Conservation (phyloP, 257 asterid genomes). For the Solanum habrochaites region DNA sequence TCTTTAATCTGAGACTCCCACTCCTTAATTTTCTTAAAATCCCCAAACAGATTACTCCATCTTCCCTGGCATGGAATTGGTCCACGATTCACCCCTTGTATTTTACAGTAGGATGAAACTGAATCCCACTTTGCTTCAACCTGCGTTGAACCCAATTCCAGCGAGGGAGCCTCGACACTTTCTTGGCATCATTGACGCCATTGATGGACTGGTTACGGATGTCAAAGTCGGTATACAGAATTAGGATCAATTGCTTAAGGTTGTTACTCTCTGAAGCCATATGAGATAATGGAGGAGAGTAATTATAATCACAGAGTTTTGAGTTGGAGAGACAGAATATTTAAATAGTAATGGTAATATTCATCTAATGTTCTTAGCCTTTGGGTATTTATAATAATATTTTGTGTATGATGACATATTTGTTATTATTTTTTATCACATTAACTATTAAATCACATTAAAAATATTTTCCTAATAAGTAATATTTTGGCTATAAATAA, state of each 20-base stretch:
- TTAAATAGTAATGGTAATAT: no score
- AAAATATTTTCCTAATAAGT: no score
- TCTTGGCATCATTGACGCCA: neutral
- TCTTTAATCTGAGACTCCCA: neutral
- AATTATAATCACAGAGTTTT: no score
- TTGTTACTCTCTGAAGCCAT: neutral
- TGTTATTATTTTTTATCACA: no score
- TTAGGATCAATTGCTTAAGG: neutral
- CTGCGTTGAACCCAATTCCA: neutral
- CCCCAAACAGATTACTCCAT: neutral
- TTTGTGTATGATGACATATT: no score
- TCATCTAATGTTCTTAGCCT: no score
- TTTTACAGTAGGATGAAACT: neutral
- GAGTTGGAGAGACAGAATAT: no score
- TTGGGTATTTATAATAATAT: no score
- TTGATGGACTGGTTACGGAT: neutral
- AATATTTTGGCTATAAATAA: no score
- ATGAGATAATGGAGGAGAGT: neutral
- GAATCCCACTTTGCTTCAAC: neutral
- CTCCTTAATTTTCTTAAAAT: neutral
- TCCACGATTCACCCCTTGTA: neutral
- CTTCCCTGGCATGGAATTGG: neutral
- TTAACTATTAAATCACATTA: no score
- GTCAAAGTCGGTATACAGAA: neutral
- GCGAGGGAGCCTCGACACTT: neutral